These are phyloP conservation scores for Ophiosphaerella korrae DNA, from an alignment of 2,329 filamentous ascomycete species.

Conservation along the genomic window DNA sequence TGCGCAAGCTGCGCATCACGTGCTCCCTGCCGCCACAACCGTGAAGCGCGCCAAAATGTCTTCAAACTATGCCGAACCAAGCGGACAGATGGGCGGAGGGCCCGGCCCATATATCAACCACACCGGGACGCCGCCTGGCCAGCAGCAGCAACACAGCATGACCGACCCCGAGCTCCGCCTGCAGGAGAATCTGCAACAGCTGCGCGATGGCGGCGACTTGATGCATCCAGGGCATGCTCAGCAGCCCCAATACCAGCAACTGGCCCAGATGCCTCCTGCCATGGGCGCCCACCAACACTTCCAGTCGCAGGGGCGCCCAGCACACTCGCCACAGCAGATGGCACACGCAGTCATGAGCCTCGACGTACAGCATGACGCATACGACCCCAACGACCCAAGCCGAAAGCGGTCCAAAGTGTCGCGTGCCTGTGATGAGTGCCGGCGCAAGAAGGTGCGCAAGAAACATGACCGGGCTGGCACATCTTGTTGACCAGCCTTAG, in stretches of 20 bases:
- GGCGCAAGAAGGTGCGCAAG: conserved; percentile 47
- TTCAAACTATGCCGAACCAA: conserved; percentile 40
- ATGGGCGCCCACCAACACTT: conserved; percentile 43
- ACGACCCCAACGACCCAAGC: conserved; percentile 43
- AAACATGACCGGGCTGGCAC: background rate
- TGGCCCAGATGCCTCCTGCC: conserved; percentile 32
- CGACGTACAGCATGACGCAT: conserved; percentile 41
- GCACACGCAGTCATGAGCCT: conserved; percentile 47
- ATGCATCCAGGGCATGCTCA: conserved; percentile 35
- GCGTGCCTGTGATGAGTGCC: conserved; percentile 49
- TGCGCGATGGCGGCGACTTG: conserved; percentile 39
- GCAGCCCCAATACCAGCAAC: conserved; percentile 35
- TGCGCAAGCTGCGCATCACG: conserved; percentile 13
- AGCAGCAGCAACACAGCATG: conserved; percentile 38
- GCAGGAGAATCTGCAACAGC: conserved; percentile 43
- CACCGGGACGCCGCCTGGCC: conserved; percentile 41
- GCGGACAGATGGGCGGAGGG: conserved; percentile 40
- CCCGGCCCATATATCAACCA: conserved; percentile 43
- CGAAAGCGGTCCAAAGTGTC: conserved; percentile 50
- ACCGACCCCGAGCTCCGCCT: conserved; percentile 42
- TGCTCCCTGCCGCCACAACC: conserved; percentile 8
- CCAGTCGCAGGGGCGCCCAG: conserved; percentile 41
- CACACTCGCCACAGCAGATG: conserved; percentile 48
- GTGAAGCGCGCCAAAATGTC: conserved; percentile 34
- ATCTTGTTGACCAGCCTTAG: conserved; percentile 28